A percentile compares a stretch with the other conserved stretches of the same genome.
These are phyloP conservation scores for Albophoma yamanashiensis DNA, from an alignment of 2,329 filamentous ascomycete genomes.

Conservation along the genomic window DNA sequence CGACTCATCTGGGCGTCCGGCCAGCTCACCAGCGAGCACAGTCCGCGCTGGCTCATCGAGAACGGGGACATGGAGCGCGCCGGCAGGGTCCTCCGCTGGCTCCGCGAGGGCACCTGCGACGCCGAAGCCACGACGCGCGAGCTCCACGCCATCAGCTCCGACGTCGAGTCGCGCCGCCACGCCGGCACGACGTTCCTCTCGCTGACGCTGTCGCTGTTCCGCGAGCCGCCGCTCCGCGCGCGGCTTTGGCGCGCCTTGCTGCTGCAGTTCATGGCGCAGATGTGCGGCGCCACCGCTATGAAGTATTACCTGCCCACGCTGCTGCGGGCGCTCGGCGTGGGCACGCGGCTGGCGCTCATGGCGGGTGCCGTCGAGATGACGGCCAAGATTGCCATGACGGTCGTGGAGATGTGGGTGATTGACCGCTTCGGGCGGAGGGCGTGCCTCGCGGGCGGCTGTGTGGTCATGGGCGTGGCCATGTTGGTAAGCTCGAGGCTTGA, in stretches of 20 bases:
- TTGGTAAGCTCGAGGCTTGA: slow-evolving; percentile 11
- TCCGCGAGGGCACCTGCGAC: slow-evolving; percentile 33
- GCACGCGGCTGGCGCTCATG: slow-evolving; percentile 35
- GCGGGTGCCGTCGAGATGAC: slow-evolving; percentile 46
- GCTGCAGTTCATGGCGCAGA: slow-evolving; percentile 49
- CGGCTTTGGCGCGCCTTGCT: slow-evolving; percentile 46
- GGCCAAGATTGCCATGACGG: slow-evolving; percentile 43
- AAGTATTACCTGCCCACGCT: slow-evolving; percentile 49
- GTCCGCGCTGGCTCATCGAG: slow-evolving; percentile 48
- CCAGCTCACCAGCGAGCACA: not conserved
- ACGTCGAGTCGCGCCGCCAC: slow-evolving; percentile 25
- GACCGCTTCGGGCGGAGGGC: slow-evolving; percentile 38
- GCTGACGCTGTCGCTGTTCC: slow-evolving; percentile 32
- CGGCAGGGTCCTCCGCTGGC: slow-evolving; percentile 31
- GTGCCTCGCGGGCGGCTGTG: slow-evolving; percentile 36
- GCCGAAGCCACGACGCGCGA: slow-evolving; percentile 27
- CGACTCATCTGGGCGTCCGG: not conserved
- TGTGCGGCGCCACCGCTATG: slow-evolving; percentile 49
- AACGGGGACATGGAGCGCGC: slow-evolving; percentile 32
- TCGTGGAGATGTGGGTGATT: slow-evolving; percentile 46
- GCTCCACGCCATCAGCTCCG: slow-evolving; percentile 33
- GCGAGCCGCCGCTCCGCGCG: slow-evolving; percentile 33
- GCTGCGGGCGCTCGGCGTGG: slow-evolving; percentile 38
- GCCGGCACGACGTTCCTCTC: slow-evolving; percentile 10
- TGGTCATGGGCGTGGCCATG: slow-evolving; percentile 42